Evolutionary conservation across 768 basidiomycete species (phyloP), one percentile per base, ranked within the genome.

Genomic region (Daedalea quercina): DNA sequence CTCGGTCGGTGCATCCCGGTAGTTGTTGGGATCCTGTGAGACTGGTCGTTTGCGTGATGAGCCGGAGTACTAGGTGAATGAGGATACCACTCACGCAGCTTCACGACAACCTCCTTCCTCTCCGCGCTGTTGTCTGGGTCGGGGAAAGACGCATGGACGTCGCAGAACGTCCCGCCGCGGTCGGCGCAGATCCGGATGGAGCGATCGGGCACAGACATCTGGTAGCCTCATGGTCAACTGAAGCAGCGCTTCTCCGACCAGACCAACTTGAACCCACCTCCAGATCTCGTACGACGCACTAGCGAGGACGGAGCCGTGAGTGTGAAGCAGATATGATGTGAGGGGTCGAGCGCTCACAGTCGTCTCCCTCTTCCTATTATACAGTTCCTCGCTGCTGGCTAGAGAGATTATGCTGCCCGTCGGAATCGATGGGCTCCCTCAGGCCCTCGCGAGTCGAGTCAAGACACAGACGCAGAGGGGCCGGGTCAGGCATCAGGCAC

Each of bases 1-100:
- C 67, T 97, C 94, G 0, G 92, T 95, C 0, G 95, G 94, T 1
- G 94, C 94, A 72, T 98, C 94, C 2, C 70, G 69, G 68, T 98
- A 98, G 64, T 94, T 93, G 17, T 71, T 73, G 0, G 88, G 82
- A 69, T 98, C 94, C 67, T 91, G 87, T 0, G 92, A 94, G 34
- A 97, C 90, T 92, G 64, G 9, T 11, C 20, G 47, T 46, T 9
- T 24, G 34, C 22, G 9, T 7, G 22, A 20, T 9, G 15, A 37
- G 26, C 43, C 20, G 8, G 9, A n/a, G 25, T 15, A 34, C 7
- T 4, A 20, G 6, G 25, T 1, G 24, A 13, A 51, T 47, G 15
- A 15, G 13, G 31, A n/a, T 43, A 6, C 26, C 23, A 73, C 86
- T 59, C 65, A 85, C 90, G 70, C 1, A 98, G 81, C 67, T 98